A percentile compares a stretch with the other conserved stretches of the same genome.
These are phyloP conservation scores for Phytopythium sindhum DNA, from an alignment of 352 stramenopile genomes.

Conservation along the genomic window DNA sequence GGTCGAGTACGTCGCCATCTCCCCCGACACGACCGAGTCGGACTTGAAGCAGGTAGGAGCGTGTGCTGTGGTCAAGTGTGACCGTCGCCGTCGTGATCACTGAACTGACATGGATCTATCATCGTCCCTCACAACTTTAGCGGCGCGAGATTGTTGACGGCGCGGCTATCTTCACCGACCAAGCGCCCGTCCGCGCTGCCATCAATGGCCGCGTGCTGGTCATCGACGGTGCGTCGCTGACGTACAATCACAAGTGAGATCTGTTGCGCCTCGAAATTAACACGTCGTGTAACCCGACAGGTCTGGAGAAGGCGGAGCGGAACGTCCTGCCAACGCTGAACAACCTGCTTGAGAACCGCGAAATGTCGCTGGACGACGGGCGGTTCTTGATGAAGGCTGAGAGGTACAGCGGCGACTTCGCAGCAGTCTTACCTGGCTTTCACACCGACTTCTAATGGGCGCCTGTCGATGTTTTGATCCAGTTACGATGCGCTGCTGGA, in stretches of 20 bases:
- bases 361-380: constrained; percentile 95
- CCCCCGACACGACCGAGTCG: constrained; percentile 92
- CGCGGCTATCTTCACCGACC: constrained; percentile 85
- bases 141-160: constrained; percentile 67
- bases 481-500: constrained; percentile 65
- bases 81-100: background rate
- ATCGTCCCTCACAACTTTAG: constrained; percentile 15
- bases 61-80: background rate
- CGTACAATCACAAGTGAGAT: background rate
- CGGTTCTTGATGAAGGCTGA: constrained; percentile 90
- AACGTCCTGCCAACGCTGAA: constrained; percentile 98
- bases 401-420: constrained; percentile 25
- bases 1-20: constrained; percentile 91
- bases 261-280: background rate
- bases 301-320: constrained; percentile 93
- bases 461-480: background rate
- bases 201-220: constrained; percentile 92
- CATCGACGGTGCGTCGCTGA: constrained; percentile 76
- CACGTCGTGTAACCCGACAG: constrained; percentile 17
- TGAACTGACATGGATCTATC: background rate
- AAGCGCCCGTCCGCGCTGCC: constrained; percentile 92
- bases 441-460: background rate
- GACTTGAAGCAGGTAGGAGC: constrained; percentile 82
- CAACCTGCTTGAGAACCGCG: constrained; percentile 96
- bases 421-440: background rate